Base-by-base conservation (phyloP, 352 stramenopile species). In the Hyaloperonospora arabidopsidis region DNA sequence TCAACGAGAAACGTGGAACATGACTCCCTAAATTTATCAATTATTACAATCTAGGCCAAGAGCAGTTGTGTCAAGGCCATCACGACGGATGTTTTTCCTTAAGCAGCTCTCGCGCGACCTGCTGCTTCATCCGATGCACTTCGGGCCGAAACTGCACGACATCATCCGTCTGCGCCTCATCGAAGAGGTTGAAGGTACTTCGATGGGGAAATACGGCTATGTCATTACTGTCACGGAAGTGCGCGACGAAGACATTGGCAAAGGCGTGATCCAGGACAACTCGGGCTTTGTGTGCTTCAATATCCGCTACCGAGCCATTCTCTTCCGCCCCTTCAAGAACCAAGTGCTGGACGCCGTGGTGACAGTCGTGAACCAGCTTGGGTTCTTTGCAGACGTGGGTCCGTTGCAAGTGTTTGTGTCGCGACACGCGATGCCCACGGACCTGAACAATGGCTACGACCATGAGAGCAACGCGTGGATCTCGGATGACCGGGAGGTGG, bases 261-360 rank as follows among this genome's bases (percentile, higher is more conserved):
- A 92, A 56, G 95, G 94, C 43, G 91, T 97, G 64, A 98, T 98
- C 71, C 94, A 98, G 74, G 97, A 98, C 72, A 97, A 97, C 71
- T 98, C 93, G 25, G 95, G 95, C 28, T 96, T 96, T 68, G 93
- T 97, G 21, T 96, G 95, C 40, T 98, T 98, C 68, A 91, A 96
- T 49, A 96, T 97, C 61, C 92, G 93, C 59, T 98, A 98, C 68
- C 89, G 90, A 41, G 95, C 95, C 21, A 95, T 98, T 43, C 73
- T 98, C 36, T 90, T 98, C 59, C 80, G 95, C 19, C 95, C 95
- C 6, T 98, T 98, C 70, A 96, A 97, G 67, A 98, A 98, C 67
- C 93, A 98, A 72, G 95, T 98, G 21, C 67, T 98, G 4, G 95
- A 98, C 71, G 95, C 95, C 1, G 90, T 97, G 8, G 95, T 98